phyloP scores from a whole-genome alignment of 306 rosid species.

The Cicer yamashitae region DNA sequence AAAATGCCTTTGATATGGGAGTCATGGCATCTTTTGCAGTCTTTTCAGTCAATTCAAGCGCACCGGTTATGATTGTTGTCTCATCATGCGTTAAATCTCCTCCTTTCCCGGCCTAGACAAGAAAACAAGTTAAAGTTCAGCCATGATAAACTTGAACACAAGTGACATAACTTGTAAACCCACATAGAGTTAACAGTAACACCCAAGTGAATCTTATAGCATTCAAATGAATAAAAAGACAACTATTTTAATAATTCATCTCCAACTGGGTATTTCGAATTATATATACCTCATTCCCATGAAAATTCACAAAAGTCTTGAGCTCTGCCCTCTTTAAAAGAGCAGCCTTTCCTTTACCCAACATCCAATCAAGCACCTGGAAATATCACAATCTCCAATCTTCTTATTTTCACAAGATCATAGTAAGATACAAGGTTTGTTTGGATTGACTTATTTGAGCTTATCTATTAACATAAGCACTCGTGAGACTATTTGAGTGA shows the following conservation, averaged over 20 bases:
- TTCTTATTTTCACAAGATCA: conserved; percentile 3
- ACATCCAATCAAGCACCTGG: conserved; percentile 95
- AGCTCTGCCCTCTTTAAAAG: conserved; percentile 97
- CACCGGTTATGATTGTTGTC: conserved; percentile 96
- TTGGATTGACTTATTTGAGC: background rate
- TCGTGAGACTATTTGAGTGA: background rate
- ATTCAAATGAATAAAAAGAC: conserved; percentile 31
- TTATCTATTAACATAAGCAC: background rate
- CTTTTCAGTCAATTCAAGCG: conserved; percentile 95
- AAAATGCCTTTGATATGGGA: conserved; percentile 87
- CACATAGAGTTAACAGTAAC: conserved; percentile 16
- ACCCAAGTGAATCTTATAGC: conserved; percentile 21
- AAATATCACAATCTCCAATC: conserved; percentile 35
- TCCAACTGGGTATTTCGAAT: conserved; percentile 21
- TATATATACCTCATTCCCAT: conserved; percentile 88
- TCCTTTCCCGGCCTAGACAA: conserved; percentile 94
- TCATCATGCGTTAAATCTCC: conserved; percentile 98
- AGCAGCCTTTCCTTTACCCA: conserved; percentile 95
- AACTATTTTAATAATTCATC: conserved; percentile 13
- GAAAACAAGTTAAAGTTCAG: conserved; percentile 32
- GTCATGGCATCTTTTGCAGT: conserved; percentile 99
- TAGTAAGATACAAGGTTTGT: background rate
- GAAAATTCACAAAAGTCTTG: conserved; percentile 92
- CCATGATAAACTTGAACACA: conserved; percentile 31
- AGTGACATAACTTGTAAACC: conserved; percentile 3